Base-by-base conservation (phyloP, 768 basidiomycete genomes). In the Phanerodontia chrysosporium region DNA sequence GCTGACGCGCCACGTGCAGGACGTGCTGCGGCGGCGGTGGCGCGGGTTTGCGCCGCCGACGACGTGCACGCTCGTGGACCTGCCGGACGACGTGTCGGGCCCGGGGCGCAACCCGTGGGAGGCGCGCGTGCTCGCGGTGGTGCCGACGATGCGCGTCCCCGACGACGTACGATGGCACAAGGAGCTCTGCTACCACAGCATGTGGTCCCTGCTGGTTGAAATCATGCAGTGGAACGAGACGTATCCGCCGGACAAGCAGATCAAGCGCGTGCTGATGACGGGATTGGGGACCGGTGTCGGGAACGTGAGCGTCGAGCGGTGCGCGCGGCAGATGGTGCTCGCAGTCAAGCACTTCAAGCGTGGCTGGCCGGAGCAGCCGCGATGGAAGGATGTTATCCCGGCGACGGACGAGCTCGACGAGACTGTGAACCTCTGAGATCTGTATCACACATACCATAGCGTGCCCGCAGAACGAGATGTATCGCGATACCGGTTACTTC, bases 121-220 rank as follows among this genome's bases (percentile, higher is more conserved):
- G 10, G 62, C 61, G 36, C 57, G 46, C 12, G 55, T 61, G 13
- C 61, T 65, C 51, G 62, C 62, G 44, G 62, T 61, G 25, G 36
- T 65, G 12, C 64, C 64, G 21, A 65, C 64, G 35, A 65, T 65
- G 64, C 64, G 62, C 51, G 52, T 57, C n/a, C 64, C 64, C 16
- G 58, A 65, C 46, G 48, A 51, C 42, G 62, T 63, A 12, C 27
- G 45, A 27, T 65, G 64, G 64, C 48, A 65, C 55, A 45, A 57
- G 35, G 60, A 65, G 51, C 64, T 63, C 32, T 56, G 60, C 42
- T 65, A 65, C 59, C 55, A 65, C 29, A 49, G 57, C 49, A 65
- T 63, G 62, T 65, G 64, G 64, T 46, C 54, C 48, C 58, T 65
- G 7, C 62, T 65, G 25, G 55, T 51, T 22, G 57, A 59, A 57